Conservation (phyloP, 2,329 filamentous ascomycete genomes). For the Rugonectria rugulosa region DNA sequence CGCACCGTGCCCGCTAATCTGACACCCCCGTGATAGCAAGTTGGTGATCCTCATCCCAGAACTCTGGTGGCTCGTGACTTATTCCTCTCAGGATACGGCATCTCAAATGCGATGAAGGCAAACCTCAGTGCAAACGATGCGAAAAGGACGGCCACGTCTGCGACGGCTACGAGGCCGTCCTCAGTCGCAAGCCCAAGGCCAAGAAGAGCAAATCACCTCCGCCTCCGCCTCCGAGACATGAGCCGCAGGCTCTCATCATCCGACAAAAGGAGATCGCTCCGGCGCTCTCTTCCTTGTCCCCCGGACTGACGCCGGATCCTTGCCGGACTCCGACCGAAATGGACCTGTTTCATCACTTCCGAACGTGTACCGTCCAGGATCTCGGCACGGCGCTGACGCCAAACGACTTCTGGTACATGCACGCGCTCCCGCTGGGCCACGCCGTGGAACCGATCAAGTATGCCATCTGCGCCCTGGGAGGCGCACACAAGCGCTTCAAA, state of each 20-base stretch:
- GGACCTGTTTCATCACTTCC: constrained; percentile 21
- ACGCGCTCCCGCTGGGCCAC: constrained; percentile 13
- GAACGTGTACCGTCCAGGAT: constrained; percentile 21
- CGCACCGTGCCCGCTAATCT: not conserved
- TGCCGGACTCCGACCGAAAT: constrained; percentile 14
- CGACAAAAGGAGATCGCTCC: not conserved
- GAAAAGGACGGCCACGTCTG: constrained; percentile 19
- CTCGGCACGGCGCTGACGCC: constrained; percentile 16
- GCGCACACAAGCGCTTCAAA: constrained; percentile 23
- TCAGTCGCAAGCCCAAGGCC: constrained; percentile 8
- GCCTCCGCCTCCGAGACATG: not conserved
- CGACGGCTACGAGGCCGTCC: constrained; percentile 16
- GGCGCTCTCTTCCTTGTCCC: not conserved
- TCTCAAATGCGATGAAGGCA: constrained; percentile 22
- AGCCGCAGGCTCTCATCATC: constrained; percentile 1
- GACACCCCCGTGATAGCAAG: constrained; percentile 13
- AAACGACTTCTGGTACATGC: constrained; percentile 19
- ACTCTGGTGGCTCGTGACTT: not conserved
- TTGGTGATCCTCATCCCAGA: constrained; percentile 6
- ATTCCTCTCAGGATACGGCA: constrained; percentile 18
- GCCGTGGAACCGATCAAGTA: constrained; percentile 16
- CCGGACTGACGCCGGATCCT: not conserved
- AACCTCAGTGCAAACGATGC: constrained; percentile 17
- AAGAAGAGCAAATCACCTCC: not conserved
- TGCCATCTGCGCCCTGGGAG: constrained; percentile 16